Evolutionary conservation across 352 stramenopile species (phyloP).

Genomic region (Blastocystis sp.): DNA sequence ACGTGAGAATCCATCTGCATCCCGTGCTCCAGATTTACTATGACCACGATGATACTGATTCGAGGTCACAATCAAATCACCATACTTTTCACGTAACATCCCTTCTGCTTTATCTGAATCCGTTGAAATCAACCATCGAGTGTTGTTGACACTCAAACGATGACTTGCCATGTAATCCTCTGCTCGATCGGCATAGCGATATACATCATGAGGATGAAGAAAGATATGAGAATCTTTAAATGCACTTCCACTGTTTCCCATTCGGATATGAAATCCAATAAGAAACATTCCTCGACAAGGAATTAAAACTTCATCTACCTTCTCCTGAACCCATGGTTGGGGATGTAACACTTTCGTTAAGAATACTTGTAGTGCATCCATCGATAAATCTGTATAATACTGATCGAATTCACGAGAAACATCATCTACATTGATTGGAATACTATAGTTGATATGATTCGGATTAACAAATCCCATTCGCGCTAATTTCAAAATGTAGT

Average conservation of each 20-base stretch:
- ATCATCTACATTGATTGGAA: background rate
- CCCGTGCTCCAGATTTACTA: constrained; percentile 26
- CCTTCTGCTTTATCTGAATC: constrained; percentile 13
- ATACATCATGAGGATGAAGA: background rate
- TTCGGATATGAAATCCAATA: constrained; percentile 34
- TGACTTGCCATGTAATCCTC: background rate
- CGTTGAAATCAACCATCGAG: constrained; percentile 4
- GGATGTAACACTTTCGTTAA: background rate
- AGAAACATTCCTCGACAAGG: background rate
- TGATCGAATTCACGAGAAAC: background rate
- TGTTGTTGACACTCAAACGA: background rate
- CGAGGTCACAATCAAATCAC: constrained; percentile 15
- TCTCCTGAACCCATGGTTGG: background rate
- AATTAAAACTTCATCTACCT: background rate
- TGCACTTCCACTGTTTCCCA: background rate
- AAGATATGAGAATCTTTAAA: constrained; percentile 49
- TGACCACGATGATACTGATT: background rate
- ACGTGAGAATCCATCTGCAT: constrained; percentile 10
- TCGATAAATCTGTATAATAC: background rate
- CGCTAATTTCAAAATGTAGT: constrained; percentile 11
- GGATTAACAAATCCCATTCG: constrained; percentile 22
- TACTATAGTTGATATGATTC: background rate
- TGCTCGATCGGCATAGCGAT: background rate
- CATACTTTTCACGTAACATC: constrained; percentile 10
- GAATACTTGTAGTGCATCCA: constrained; percentile 1